Conservation (phyloP, 1,284 basidiomycete species). For the Macrocystidia cucumis region DNA sequence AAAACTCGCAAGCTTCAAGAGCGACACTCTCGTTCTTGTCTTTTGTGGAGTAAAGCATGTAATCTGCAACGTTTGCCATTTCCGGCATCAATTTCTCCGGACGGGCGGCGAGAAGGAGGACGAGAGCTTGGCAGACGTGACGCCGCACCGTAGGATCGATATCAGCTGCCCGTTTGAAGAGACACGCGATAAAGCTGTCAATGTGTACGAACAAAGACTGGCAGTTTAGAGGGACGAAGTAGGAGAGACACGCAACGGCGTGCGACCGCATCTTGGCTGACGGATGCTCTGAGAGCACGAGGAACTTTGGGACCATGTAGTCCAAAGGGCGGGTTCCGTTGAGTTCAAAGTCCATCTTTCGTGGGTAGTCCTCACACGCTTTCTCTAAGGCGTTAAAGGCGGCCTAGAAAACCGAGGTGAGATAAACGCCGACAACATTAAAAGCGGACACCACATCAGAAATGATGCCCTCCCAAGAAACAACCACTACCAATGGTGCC, state of each 20-base stretch:
- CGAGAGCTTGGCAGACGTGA: conserved; percentile 94
- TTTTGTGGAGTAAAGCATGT: conserved; percentile 98
- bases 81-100: conserved; percentile 97
- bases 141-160: conserved; percentile 89
- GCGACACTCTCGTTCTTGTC: conserved; percentile 95
- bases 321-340: conserved; percentile 83
- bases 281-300: conserved; percentile 77
- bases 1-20: conserved; percentile 98
- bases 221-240: conserved; percentile 82
- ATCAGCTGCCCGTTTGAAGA: conserved; percentile 95
- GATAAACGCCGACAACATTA: conserved; percentile 8
- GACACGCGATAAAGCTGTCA: conserved; percentile 85
- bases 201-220: conserved; percentile 87
- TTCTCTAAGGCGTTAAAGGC: conserved; percentile 94
- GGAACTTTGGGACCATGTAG: conserved; percentile 94
- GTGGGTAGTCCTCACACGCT: conserved; percentile 94
- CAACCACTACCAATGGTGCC: too few relatives aligned
- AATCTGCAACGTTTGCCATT: conserved; percentile 93
- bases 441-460: too few relatives aligned
- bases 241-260: conserved; percentile 90
- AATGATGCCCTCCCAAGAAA: too few relatives aligned
- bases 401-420: conserved; percentile 56
- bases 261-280: conserved; percentile 88
- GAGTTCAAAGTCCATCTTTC: conserved; percentile 91
- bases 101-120: conserved; percentile 85